Evolutionary conservation across 345 rosid species (phyloP), one percentile per base, ranked within the genome.

Genomic region (Brassica juncea): DNA sequence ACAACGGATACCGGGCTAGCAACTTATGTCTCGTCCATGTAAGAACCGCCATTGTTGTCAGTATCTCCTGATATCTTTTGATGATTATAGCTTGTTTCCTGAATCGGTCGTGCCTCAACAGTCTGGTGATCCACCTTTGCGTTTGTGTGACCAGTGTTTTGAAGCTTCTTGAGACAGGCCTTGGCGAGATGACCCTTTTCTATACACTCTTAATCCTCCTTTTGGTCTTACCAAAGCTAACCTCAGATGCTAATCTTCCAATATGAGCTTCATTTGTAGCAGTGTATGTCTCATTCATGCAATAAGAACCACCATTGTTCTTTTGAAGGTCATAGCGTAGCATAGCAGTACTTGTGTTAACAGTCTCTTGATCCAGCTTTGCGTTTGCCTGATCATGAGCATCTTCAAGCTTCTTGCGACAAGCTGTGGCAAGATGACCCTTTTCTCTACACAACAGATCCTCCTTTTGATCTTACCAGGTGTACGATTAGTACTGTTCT

Each of bases 121-220:
- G 87, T 78, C 71, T 81, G 83, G 81, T 90, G 89, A 85, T 92
- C 92, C 84, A 89, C 76, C 88, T 66, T 72, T 9, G 72, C 49
- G 73, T 72, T 66, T 58, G 73, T 31, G 42, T 78, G 39, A 61
- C 69, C 78, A 60, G 80, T 72, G 44, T 72, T 57, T 77, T 82
- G 86, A 70, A 69, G 63, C 82, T 83, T 86, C 66, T 84, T 89
- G 2, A 90, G 95, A 70, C 98, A 94, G 55, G 84, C 90, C 10
- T 91, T 79, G 60, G 92, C 92, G 34, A 90, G 73, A 71, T 91
- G 97, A 44, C 95, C 94, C 82, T 91, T 91, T 83, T 89, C 89
- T 47, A 91, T 90, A 64, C 95, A 91, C 68, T 89, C 89, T 25
- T 91, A 94, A 86, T 81, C 72, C 97, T 86, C 68, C 93, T 85